Evolutionary conservation across 331 rosid genomes (phyloP).

Genomic region (Rosa hybrid): DNA sequence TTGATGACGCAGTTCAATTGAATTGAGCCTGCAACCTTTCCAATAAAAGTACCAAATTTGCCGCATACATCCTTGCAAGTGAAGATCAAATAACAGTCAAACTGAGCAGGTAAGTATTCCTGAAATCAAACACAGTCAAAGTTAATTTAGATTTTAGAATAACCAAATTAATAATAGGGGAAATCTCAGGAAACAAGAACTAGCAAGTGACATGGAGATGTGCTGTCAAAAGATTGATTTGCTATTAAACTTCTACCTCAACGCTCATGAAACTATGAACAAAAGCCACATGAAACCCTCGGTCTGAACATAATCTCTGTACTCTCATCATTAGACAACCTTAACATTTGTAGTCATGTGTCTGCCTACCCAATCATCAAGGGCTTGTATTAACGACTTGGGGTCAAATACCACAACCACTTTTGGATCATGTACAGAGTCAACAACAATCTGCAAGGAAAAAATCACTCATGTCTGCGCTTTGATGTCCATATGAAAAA

Average conservation of each 20-base stretch:
- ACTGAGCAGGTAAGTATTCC: not conserved
- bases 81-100: not conserved
- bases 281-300: slow-evolving; percentile 20
- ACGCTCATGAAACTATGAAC: slow-evolving; percentile 24
- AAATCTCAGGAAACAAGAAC: too few relatives aligned
- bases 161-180: too few relatives aligned
- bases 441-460: slow-evolving; percentile 58
- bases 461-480: not conserved
- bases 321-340: slow-evolving; percentile 19
- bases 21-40: not conserved
- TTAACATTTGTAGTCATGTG: slow-evolving; percentile 32
- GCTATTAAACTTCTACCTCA: slow-evolving; percentile 17
- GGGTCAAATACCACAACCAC: slow-evolving; percentile 79
- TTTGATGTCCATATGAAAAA: not conserved
- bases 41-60: not conserved
- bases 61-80: not conserved
- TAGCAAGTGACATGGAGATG: too few relatives aligned
- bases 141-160: too few relatives aligned
- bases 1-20: not conserved
- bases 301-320: slow-evolving; percentile 22
- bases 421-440: slow-evolving; percentile 68
- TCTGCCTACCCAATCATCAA: slow-evolving; percentile 57
- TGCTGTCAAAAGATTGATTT: too few relatives aligned
- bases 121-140: not conserved
- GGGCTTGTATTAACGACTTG: slow-evolving; percentile 63